Percentiles rank a stretch among this genome's conserved stretches.
Evolutionary conservation across 73 alveolate species (phyloP).

Genomic region (Stentor roeselii): DNA sequence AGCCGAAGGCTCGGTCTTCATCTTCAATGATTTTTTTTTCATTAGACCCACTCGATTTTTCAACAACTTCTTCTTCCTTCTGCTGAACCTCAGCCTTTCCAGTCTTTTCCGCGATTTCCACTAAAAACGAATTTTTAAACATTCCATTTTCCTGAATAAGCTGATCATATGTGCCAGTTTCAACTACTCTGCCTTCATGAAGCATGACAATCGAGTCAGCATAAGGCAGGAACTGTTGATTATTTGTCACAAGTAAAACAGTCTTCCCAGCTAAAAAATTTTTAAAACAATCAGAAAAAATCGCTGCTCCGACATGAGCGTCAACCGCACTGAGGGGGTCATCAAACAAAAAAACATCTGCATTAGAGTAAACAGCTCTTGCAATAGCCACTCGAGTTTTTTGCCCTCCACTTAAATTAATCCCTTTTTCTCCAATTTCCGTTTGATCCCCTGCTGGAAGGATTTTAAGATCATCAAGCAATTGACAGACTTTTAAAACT

Average conservation of each 20-base stretch:
- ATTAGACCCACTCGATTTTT: constrained; percentile 27
- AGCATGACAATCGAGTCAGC: constrained; percentile 76
- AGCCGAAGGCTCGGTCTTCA: constrained; percentile 64
- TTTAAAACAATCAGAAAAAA: constrained; percentile 75
- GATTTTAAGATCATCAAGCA: constrained; percentile 77
- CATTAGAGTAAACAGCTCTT: constrained; percentile 89
- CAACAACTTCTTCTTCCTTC: constrained; percentile 42
- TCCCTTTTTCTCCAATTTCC: constrained; percentile 96
- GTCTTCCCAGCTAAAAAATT: constrained; percentile 80
- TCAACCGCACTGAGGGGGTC: constrained; percentile 95
- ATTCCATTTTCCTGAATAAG: constrained; percentile 26
- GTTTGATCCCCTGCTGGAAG: constrained; percentile 89
- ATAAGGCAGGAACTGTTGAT: constrained; percentile 66
- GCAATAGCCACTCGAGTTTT: constrained; percentile 95
- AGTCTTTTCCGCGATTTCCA: constrained; percentile 37
- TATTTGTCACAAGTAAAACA: constrained; percentile 88
- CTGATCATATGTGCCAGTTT: constrained; percentile 50
- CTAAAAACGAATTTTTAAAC: constrained; percentile 32
- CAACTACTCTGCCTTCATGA: constrained; percentile 68
- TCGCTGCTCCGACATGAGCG: constrained; percentile 87
- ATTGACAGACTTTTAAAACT: constrained; percentile 65
- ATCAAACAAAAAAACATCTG: constrained; percentile 73
- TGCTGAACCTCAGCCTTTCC: constrained; percentile 29
- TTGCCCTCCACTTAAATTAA: constrained; percentile 93
- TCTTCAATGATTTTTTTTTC: constrained; percentile 56